A percentile compares a stretch with the other conserved stretches of the same genome.
phyloP scores from a whole-genome alignment of 129 eudicot species.

The Apium graveolens region DNA sequence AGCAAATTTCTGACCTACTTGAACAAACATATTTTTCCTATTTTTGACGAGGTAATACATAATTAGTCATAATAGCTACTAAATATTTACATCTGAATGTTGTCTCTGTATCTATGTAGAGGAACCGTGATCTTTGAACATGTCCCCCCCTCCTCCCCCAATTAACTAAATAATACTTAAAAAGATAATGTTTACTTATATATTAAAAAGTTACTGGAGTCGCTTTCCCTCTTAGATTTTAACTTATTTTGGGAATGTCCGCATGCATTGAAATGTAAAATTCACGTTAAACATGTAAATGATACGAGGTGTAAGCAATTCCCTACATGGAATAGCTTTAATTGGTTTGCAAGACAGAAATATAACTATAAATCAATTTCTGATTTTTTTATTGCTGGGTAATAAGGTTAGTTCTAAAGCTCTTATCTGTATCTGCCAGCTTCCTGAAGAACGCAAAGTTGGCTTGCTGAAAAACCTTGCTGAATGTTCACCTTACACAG shows the following conservation, averaged over 20 bases:
- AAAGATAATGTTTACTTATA: neutral
- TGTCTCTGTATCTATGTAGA: neutral
- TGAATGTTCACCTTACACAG: constrained; percentile 81
- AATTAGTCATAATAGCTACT: neutral
- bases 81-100: neutral
- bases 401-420: neutral
- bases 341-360: neutral
- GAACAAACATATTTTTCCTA: constrained; percentile 80
- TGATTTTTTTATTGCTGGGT: neutral
- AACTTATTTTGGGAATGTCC: neutral
- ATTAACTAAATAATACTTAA: neutral
- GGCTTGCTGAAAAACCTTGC: constrained; percentile 93
- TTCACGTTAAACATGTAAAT: neutral
- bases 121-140: neutral
- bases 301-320: neutral
- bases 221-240: neutral
- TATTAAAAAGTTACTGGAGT: neutral
- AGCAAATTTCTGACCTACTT: constrained; percentile 83
- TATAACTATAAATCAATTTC: neutral
- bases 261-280: neutral
- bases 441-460: constrained; percentile 77
- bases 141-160: neutral
- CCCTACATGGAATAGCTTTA: neutral
- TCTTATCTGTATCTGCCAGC: constrained; percentile 33
- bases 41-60: constrained; percentile 69